Base-by-base conservation (phyloP, 2,329 filamentous ascomycete genomes). In the Cucurbitaria berberidis region DNA sequence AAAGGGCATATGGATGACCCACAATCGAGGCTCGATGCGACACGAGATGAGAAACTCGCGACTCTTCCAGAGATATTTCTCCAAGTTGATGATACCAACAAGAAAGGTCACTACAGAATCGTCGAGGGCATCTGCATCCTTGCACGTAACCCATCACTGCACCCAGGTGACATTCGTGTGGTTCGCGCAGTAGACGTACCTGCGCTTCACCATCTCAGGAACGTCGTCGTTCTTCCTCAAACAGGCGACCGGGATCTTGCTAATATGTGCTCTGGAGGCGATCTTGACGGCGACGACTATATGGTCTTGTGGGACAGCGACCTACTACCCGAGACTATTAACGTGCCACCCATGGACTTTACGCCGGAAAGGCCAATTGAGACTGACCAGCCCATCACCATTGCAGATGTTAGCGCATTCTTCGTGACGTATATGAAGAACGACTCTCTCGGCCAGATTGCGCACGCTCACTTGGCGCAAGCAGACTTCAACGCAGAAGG, bases 221-320 rank as follows among this genome's bases (percentile, higher is more conserved):
- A 98, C 68, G 90, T 96, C 0, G 88, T 98, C 1, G 92, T 98
- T 0, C 88, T 99, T 43, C 91, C 95, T 0, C 86, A 90, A 30
- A 88, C 80, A 0, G 93, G 93, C 0, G 91, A 97, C 67, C 82
- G 89, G 15, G 91, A 96, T 58, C 78, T 99, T 19, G 86, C 93
- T 0, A 92, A 89, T 66, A 98, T 98, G 93, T 92, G 95, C 59
- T 96, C 95, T 3, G 95, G 95, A 1, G 95, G 95, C 0, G 95
- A 99, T 68, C 82, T 99, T 0, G 95, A 99, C 68, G 95, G 95
- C 0, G 95, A 99, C 66, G 95, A 99, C 69, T 99, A 92, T 70
- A 88, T 98, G 49, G 86, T 98, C 5, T 89, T 97, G 40, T 99
- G 95, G 93, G 93, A 99, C 62, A 72, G 81, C 19, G 82, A 84